Evolutionary conservation across 2,329 filamentous ascomycete genomes (phyloP), one percentile per base, ranked within the genome.

Genomic region (Diaporthe eres): DNA sequence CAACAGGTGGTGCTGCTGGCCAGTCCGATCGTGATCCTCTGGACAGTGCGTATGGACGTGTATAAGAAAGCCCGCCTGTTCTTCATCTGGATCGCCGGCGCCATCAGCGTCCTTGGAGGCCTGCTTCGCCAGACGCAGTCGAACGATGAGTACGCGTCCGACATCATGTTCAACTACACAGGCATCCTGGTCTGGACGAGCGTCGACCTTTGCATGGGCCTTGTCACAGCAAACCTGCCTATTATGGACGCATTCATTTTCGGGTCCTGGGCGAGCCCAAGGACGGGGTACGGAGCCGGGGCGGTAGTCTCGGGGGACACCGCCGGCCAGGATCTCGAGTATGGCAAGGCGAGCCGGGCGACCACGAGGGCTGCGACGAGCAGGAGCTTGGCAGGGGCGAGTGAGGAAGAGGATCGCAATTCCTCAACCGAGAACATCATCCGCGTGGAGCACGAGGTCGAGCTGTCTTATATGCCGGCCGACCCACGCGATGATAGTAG

Each of bases 1-100:
- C 80, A 83, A 78, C 82, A 82, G 71, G 78, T 82, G 47, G 77
- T 78, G 3, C 76, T 84, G 0, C 78, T 84, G 9, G 71, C 77
- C 15, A 80, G 81, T 0, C 82, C 82, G 0, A 71, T 84, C 15
- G 79, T 83, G 10, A 80, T 84, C 1, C 76, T 84, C 10, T 83
- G 80, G 80, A 80, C 80, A 17, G 78, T 84, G 19, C 77, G 79
- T 15, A 82, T 84, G 78, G 77, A 78, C 1, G 73, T 55, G 39
- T 34, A 49, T 12, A 81, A 79, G 10, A 84, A 82, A 57, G 53
- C 78, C 10, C 76, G 81, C 4, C 78, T 83, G 5, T 81, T 79
- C 70, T 51, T 81, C 55, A 78, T 84, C 60, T 84, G 83, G 77
- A 78, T 78, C 13, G 78, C 81, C 28, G 82, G 82, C 4, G 78